Base-by-base conservation (phyloP, 2,329 filamentous ascomycete genomes). In the Aureobasidium vineae region DNA sequence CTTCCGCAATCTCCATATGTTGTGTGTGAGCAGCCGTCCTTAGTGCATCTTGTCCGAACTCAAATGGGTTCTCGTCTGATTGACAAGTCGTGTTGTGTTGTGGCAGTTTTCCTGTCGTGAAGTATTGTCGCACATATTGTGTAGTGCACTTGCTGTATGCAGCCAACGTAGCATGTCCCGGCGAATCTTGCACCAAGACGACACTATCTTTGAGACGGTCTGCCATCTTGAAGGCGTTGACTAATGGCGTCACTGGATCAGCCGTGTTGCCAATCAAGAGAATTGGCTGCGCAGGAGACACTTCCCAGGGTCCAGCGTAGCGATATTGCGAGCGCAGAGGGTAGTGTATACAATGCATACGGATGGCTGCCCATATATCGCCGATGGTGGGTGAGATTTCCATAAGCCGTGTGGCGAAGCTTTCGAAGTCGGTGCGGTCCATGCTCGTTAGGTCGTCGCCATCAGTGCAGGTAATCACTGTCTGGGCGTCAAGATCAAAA, bases 211-310 rank as follows among this genome's bases (percentile, higher is more conserved):
- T 76, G 67, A 83, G 83, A 0, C 69, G 69, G 15, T 70, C 26
- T 1, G 76, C 73, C 77, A 79, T 79, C 78, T 75, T 74, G 19
- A 81, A 75, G 0, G 80, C 83, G 47, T 80, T 79, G 52, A 71
- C 70, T 5, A 87, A 73, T 2, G 85, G 85, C 0, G 85, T 88
- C 0, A 88, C 83, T 0, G 86, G 86, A 66, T 88, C 86, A 11
- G 82, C 78, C 0, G 81, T 83, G 70, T 84, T 86, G 41, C 81
- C 82, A 11, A 87, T 75, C 71, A 86, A 84, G 6, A 88, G 77
- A 38, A 88, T 76, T 0, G 86, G 86, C 69, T 84, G 79, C 6
- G 79, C 77, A 6, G 82, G 85, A 36, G 79, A 76, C 67, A 69
- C 74, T 15, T 40, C 63, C 64, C 72, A 71, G 41, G 69, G 57